These are phyloP conservation scores for Leishmania martiniquensis DNA, from an alignment of 208 protist species.

Conservation along the genomic window DNA sequence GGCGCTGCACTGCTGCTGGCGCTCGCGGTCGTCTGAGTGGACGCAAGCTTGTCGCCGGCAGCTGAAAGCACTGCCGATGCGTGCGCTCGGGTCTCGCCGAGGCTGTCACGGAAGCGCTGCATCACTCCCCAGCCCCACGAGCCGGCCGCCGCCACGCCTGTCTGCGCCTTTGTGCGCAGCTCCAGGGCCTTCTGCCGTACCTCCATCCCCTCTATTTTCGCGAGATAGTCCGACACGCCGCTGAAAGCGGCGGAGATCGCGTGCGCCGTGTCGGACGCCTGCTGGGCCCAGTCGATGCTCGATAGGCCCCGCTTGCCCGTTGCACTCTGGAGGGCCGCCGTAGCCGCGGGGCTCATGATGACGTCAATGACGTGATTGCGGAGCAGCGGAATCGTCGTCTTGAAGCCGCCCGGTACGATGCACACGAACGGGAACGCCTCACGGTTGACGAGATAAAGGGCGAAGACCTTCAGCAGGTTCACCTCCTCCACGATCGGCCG, in stretches of 20 bases:
- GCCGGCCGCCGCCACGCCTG: conserved; percentile 43
- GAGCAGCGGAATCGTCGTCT: conserved; percentile 72
- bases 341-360: conserved; percentile 21
- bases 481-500: conserved; percentile 69
- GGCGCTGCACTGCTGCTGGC: background rate
- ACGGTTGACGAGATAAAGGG: conserved; percentile 75
- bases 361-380: conserved; percentile 40
- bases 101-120: conserved; percentile 52
- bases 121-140: conserved; percentile 76
- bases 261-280: conserved; percentile 22
- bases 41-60: conserved; percentile 2
- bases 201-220: conserved; percentile 37
- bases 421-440: conserved; percentile 78
- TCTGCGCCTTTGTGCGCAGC: conserved; percentile 53
- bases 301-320: background rate
- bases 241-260: conserved; percentile 29
- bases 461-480: conserved; percentile 86
- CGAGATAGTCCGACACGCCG: conserved; percentile 29
- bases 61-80: conserved; percentile 11
- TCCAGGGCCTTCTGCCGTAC: conserved; percentile 54
- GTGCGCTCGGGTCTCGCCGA: conserved; percentile 35
- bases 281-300: conserved; percentile 14
- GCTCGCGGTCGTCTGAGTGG: background rate
- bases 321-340: conserved; percentile 8
- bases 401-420: conserved; percentile 74